A percentile compares a stretch with the other conserved stretches of the same genome.
Evolutionary conservation across 2,329 filamentous ascomycete genomes (phyloP).

Genomic region (Aureobasidium uvarum): DNA sequence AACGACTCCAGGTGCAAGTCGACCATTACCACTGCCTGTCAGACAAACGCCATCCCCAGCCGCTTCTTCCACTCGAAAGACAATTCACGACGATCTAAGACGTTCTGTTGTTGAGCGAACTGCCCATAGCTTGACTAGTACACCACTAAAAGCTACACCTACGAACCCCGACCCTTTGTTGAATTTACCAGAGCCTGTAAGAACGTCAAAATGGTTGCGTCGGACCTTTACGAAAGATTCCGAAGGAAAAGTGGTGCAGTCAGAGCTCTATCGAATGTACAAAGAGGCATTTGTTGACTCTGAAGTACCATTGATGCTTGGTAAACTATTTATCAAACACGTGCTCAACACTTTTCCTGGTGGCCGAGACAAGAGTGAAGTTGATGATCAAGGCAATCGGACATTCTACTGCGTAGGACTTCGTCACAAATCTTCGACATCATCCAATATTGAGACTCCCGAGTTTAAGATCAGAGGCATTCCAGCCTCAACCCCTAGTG

Average conservation of each 20-base stretch:
- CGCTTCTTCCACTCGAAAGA: background rate
- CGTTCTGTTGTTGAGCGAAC: slow-evolving; percentile 10
- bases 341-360: background rate
- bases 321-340: background rate
- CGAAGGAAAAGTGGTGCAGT: background rate
- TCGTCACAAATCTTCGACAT: background rate
- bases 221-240: background rate
- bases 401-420: background rate
- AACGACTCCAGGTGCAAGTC: background rate
- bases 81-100: background rate
- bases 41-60: background rate
- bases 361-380: background rate
- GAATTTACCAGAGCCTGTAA: background rate
- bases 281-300: background rate
- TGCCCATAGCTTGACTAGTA: background rate
- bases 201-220: background rate
- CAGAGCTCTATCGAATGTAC: background rate
- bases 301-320: background rate
- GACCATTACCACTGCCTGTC: background rate
- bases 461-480: background rate
- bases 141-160: background rate
- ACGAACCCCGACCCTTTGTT: background rate
- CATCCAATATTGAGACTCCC: background rate
- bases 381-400: background rate
- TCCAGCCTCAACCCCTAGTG: background rate